A percentile compares a stretch with the other conserved stretches of the same genome.
These are phyloP conservation scores for Camelina sativa DNA, from an alignment of 345 rosid species.

Conservation along the genomic window DNA sequence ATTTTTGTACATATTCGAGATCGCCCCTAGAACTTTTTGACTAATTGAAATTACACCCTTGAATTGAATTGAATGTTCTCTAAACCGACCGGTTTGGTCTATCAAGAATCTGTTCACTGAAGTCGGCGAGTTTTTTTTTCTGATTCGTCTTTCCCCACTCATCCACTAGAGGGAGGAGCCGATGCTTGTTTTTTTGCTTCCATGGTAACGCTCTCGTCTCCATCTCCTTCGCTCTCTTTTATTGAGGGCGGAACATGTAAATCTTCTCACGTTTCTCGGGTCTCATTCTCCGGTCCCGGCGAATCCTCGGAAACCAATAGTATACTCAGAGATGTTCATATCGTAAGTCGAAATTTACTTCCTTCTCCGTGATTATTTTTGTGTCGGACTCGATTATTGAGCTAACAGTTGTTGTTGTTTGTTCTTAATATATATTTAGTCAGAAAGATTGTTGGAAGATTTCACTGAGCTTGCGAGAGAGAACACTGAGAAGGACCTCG, in stretches of 20 bases:
- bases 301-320: constrained; percentile 41
- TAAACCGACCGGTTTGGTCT: constrained; percentile 20
- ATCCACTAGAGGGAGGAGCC: constrained; percentile 4
- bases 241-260: constrained; percentile 54
- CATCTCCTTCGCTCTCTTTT: constrained; percentile 64
- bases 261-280: constrained; percentile 54
- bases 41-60: too few relatives aligned
- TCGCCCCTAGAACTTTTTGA: not conserved
- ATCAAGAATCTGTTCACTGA: constrained; percentile 12
- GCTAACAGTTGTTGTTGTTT: constrained; percentile 8
- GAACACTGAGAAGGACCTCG: constrained; percentile 85
- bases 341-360: constrained; percentile 51
- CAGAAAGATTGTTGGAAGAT: constrained; percentile 75
- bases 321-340: constrained; percentile 68
- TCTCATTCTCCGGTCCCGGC: constrained; percentile 45
- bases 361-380: not conserved
- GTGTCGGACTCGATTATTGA: not conserved
- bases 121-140: not conserved
- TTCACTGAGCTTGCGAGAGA: constrained; percentile 85
- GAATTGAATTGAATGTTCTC: too few relatives aligned
- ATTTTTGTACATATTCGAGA: not conserved
- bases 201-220: constrained; percentile 66
- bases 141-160: constrained; percentile 21
- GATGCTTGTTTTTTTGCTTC: constrained; percentile 29
- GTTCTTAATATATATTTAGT: constrained; percentile 41